These are phyloP conservation scores for Athelia psychrophila DNA, from an alignment of 1,284 basidiomycete species.

Conservation along the genomic window DNA sequence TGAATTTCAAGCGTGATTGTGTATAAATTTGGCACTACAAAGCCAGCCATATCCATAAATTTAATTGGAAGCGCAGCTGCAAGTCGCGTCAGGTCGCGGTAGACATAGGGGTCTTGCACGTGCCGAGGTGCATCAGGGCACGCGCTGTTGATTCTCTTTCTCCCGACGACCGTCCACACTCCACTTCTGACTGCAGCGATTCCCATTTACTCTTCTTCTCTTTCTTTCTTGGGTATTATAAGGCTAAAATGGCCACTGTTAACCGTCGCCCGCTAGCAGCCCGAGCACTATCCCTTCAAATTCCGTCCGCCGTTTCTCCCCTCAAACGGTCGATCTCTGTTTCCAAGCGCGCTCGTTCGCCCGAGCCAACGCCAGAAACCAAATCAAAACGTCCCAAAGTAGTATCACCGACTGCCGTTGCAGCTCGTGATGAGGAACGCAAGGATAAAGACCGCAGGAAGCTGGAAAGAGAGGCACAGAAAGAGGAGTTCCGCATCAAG, in stretches of 20 bases:
- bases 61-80: neutral
- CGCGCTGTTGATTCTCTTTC: too few relatives aligned
- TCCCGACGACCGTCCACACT: too few relatives aligned
- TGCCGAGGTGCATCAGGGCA: too few relatives aligned
- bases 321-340: constrained; percentile 26
- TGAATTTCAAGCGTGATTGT: neutral
- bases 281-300: constrained; percentile 22
- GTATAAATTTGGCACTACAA: neutral
- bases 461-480: constrained; percentile 55
- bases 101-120: too few relatives aligned
- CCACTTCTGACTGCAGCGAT: too few relatives aligned
- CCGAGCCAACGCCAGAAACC: constrained; percentile 44
- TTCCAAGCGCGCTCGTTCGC: constrained; percentile 63
- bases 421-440: constrained; percentile 25
- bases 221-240: constrained; percentile 10
- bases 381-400: constrained; percentile 32
- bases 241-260: constrained; percentile 32
- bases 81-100: neutral
- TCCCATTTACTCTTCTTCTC: neutral
- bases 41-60: neutral
- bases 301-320: constrained; percentile 22
- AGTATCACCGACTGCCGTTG: constrained; percentile 7
- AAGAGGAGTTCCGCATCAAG: constrained; percentile 78
- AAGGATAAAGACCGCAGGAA: constrained; percentile 40
- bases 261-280: constrained; percentile 38